Base-by-base conservation (phyloP, 306 rosid genomes). In the Dalbergia cultrata region DNA sequence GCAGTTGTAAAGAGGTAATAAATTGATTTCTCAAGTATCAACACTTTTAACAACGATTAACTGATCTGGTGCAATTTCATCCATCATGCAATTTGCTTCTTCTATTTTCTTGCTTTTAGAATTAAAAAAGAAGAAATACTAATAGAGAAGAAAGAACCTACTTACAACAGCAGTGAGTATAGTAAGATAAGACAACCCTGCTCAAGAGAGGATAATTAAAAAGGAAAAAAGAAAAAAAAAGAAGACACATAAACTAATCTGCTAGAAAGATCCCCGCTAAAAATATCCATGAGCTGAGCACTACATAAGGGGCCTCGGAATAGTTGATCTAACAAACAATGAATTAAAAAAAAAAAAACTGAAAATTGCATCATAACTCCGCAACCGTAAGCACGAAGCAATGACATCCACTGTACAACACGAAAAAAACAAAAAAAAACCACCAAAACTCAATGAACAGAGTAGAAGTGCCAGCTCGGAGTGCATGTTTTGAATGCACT, bases 1-100 rank as follows among this genome's bases (percentile, higher is more conserved):
- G 72, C 3, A 72, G 35, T 61, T 37, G 78, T 37, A 60, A 67
- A 53, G 47, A 77, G 53, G 43, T 62, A 61, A 39, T 45, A 62
- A 58, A 26, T 7, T 41, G 72, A 79, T 61, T 44, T 5, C 57
- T 22, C 13, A 52, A 43, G 49, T 43, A 43, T 43, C 49, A 43
- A 16, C 31, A 19, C 45, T 53, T 53, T 69, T 43, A 66, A 54
- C 19, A 52, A 50, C 26, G 49, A n/a, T 8, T 16, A 69, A 59
- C 41, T 17, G 61, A 61, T 60, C 26, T 52, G 53, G 39, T 52
- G 76, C 22, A 49, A 54, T 39, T 50, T 77, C 44, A 69, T 49
- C 52, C 66, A 60, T 16, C 53, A 52, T 82, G 52, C 8, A 60
- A 18, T 17, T 54, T 74, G 50, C 33, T 13, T 13, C 17, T 5